Percentiles rank a stretch among this genome's conserved stretches.
Conservation (phyloP, 2,329 filamentous ascomycete genomes). For the Ophiostoma sp. region DNA sequence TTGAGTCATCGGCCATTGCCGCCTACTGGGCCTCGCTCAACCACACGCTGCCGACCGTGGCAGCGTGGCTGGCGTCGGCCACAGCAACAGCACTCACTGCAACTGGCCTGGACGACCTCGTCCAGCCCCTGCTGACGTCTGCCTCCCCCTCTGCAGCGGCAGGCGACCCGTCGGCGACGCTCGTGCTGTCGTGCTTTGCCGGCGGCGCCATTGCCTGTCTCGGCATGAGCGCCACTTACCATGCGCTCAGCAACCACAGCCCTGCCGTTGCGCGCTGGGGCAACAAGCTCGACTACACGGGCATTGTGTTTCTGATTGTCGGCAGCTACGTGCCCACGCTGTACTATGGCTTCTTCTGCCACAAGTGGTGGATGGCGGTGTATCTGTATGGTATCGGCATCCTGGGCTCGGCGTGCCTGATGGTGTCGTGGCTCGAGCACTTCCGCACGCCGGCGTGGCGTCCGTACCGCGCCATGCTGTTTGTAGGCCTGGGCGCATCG, state of each 20-base stretch:
- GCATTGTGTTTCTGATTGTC: conserved; percentile 86
- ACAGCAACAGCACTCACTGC: not conserved
- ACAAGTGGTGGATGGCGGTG: conserved; percentile 56
- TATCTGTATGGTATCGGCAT: conserved; percentile 77
- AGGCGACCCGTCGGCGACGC: conserved; percentile 49
- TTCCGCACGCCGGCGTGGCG: conserved; percentile 82
- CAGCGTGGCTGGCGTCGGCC: not conserved
- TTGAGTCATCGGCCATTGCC: conserved; percentile 22
- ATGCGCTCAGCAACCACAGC: conserved; percentile 81
- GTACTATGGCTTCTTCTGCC: conserved; percentile 78
- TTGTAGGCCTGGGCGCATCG: conserved; percentile 78
- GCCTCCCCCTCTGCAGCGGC: not conserved
- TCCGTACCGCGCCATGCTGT: conserved; percentile 82
- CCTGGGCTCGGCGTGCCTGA: conserved; percentile 69
- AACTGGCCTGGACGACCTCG: conserved; percentile 2
- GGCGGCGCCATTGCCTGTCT: conserved; percentile 65
- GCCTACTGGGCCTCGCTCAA: conserved; percentile 9
- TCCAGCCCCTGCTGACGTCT: not conserved
- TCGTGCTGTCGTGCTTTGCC: conserved; percentile 75
- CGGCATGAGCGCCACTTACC: conserved; percentile 78
- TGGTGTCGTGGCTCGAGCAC: conserved; percentile 71
- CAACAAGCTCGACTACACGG: conserved; percentile 91
- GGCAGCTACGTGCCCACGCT: conserved; percentile 86
- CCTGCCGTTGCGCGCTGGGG: conserved; percentile 71
- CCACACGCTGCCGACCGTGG: conserved; percentile 3